phyloP scores from a whole-genome alignment of 176 grass and related monocot species.

The barley (Hordeum vulgare) region MorexV3_pseudomolecules_assembly NC_058522.1:68364017-68364516 shows the following conservation, averaged over 20 bases:
- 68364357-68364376: too few species aligned
- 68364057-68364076: not conserved
- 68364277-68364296: too few species aligned
- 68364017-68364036: too few species aligned
- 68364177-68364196: not conserved
- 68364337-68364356: too few species aligned
- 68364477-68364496: constrained; percentile 34
- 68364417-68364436: constrained; percentile 43
- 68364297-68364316: too few species aligned
- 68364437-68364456: not conserved
- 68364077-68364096: not conserved
- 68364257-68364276: too few species aligned
- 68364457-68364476: not conserved
- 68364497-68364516: not conserved
- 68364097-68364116: not conserved
- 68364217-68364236: constrained; percentile 63
- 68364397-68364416: constrained; percentile 9
- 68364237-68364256: too few species aligned
- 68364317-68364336: too few species aligned
- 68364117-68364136: constrained; percentile 35
- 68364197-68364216: constrained; percentile 12
- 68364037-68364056: not conserved
- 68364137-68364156: constrained; percentile 7
- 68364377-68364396: too few species aligned
- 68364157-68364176: not conserved